Evolutionary conservation across 106 monocot species (phyloP).

Genomic region (Iris macrosiphon): DNA sequence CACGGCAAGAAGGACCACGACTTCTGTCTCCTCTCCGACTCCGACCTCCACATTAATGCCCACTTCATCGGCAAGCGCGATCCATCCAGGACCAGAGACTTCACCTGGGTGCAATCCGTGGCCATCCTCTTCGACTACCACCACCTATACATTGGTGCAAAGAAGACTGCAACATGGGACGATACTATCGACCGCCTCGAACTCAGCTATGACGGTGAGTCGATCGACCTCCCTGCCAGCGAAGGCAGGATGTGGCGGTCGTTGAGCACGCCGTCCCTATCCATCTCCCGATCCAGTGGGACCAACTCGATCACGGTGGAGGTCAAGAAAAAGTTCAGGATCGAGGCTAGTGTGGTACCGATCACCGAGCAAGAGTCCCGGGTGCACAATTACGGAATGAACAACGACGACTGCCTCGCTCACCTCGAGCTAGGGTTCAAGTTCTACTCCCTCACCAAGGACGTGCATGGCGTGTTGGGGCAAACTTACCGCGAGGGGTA

Average conservation of each 20-base stretch:
- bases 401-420: no score
- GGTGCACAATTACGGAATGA: slow-evolving; percentile 21
- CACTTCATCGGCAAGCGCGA: slow-evolving; percentile 24
- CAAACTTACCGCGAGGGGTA: slow-evolving; percentile 25
- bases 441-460: slow-evolving; percentile 14
- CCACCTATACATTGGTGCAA: slow-evolving; percentile 26
- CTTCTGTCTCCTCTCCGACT: slow-evolving; percentile 15
- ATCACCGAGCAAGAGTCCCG: slow-evolving; percentile 28
- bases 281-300: slow-evolving; percentile 24
- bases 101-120: slow-evolving; percentile 23
- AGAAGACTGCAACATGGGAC: slow-evolving; percentile 38
- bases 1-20: slow-evolving; percentile 25
- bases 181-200: slow-evolving; percentile 28
- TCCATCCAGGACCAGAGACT: slow-evolving; percentile 7
- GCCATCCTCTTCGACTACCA: slow-evolving; percentile 26
- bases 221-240: slow-evolving; percentile 5
- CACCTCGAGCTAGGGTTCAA: no score
- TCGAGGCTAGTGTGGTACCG: slow-evolving; percentile 15
- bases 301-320: slow-evolving; percentile 10
- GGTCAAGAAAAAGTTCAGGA: no score
- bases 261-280: slow-evolving; percentile 19
- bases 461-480: slow-evolving; percentile 25
- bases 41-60: slow-evolving; percentile 9
- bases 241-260: slow-evolving; percentile 7
- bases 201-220: slow-evolving; percentile 30